Conservation (phyloP, 23 red algal species). For the Gracilaria vermiculophylla region DNA sequence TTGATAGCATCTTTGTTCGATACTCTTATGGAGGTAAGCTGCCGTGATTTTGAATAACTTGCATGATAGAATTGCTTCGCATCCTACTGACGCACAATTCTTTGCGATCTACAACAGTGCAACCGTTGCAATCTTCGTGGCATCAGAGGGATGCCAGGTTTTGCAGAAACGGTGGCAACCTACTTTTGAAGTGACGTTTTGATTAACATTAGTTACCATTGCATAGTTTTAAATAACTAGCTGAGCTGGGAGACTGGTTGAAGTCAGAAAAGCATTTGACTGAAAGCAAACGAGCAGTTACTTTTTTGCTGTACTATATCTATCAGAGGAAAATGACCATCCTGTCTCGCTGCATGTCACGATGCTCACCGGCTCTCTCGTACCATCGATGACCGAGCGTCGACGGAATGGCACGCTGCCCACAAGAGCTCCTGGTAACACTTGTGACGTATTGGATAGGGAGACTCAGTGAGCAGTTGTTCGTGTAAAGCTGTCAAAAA, state of each 20-base stretch:
- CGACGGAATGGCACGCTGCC: not conserved
- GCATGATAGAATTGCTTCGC: not conserved
- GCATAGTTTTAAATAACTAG: not conserved
- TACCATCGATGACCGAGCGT: not conserved
- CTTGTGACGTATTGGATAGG: too few relatives aligned
- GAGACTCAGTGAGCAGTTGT: not conserved
- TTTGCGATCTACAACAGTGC: not conserved
- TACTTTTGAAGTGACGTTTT: conserved; percentile 29
- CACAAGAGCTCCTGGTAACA: too few relatives aligned
- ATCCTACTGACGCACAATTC: not conserved
- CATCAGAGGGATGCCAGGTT: conserved; percentile 68
- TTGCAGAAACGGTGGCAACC: conserved; percentile 52
- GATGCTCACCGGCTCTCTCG: too few relatives aligned
- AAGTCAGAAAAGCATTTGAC: not conserved
- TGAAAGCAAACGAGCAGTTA: too few relatives aligned
- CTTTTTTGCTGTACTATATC: too few relatives aligned
- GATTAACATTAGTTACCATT: not conserved
- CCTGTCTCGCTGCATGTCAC: too few relatives aligned
- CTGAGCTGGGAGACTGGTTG: not conserved
- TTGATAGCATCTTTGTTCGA: not conserved
- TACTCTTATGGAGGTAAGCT: not conserved
- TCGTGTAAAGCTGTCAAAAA: not conserved
- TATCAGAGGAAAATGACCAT: too few relatives aligned
- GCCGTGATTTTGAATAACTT: not conserved
- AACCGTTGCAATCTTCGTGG: conserved; percentile 33